Evolutionary conservation across 441 rosid species (phyloP).

Genomic region (Flueggea neowawraea): DNA sequence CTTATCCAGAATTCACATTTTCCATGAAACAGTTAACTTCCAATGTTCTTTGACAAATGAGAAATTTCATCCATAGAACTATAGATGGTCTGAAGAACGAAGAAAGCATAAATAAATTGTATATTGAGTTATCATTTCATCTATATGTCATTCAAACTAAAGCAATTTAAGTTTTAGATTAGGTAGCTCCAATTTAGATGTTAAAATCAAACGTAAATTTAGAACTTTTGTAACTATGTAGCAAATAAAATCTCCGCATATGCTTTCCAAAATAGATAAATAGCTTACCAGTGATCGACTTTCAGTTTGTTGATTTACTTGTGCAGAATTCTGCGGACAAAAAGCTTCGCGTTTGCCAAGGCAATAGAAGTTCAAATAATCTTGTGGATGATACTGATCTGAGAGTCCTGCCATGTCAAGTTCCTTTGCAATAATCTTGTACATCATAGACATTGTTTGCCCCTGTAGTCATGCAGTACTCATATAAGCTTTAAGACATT

Average conservation of each 20-base stretch:
- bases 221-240: neutral
- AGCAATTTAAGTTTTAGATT: no score
- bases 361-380: conserved; percentile 80
- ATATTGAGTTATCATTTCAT: no score
- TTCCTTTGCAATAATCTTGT: conserved; percentile 53
- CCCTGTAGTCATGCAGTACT: conserved; percentile 34
- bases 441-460: conserved; percentile 87
- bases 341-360: conserved; percentile 69
- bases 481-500: conserved; percentile 7
- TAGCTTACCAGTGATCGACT: conserved; percentile 40
- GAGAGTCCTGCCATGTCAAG: conserved; percentile 48
- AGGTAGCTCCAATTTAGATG: no score
- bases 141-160: no score
- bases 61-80: no score
- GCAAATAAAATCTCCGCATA: neutral
- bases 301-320: conserved; percentile 25
- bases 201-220: no score
- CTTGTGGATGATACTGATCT: conserved; percentile 43
- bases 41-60: no score
- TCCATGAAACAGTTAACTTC: no score
- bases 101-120: no score
- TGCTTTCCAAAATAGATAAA: neutral
- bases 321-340: conserved; percentile 14
- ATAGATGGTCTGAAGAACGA: no score
- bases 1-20: no score